Base-by-base conservation (phyloP, 352 stramenopile species). In the Phytophthora crassamura region DNA sequence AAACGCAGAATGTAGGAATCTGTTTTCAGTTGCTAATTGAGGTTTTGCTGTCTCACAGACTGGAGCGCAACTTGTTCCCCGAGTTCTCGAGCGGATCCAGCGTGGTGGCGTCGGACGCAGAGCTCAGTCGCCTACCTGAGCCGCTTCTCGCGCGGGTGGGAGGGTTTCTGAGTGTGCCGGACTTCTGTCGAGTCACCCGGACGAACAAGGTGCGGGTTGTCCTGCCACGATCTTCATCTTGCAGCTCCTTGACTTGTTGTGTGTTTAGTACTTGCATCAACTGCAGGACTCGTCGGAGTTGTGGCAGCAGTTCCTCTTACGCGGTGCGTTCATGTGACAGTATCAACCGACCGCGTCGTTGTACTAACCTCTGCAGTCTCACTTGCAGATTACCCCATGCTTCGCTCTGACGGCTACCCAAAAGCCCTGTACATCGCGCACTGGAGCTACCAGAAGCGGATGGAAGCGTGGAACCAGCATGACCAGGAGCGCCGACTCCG, bases 51-150 rank as follows among this genome's bases (percentile, higher is more conserved):
- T 7, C 11, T 30, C 6, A 25, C 20, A 83, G 75, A 42, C 60
- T 86, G 35, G 61, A 81, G 59, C 78, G 75, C 42, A 84, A 73
- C 38, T 60, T 84, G 22, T 77, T 83, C 39, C 18, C 73, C 8
- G 62, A 73, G 36, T 77, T 84, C 33, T 59, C 60, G 20, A 38
- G 36, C 15, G 40, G 41, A 3, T n/a, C 18, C 7, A 55, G 42
- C 11, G 5, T 52, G 1, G 50, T 57, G n/a, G 16, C 64, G 16
- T 74, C 74, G 10, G 67, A 56, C 42, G 78, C 78, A 42, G 78
- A 86, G 43, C 59, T 86, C 15, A 78, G 66, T 57, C 64, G 72
- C 4, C 69, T 86, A 4, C 64, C 75, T 8, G 69, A 78, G 22
- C 25, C 67, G 4, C 59, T 82, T 40, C 49, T 84, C 2, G 28